Evolutionary conservation across 2,329 filamentous ascomycete species (phyloP).

Genomic region (Fusarium albosuccineum): DNA sequence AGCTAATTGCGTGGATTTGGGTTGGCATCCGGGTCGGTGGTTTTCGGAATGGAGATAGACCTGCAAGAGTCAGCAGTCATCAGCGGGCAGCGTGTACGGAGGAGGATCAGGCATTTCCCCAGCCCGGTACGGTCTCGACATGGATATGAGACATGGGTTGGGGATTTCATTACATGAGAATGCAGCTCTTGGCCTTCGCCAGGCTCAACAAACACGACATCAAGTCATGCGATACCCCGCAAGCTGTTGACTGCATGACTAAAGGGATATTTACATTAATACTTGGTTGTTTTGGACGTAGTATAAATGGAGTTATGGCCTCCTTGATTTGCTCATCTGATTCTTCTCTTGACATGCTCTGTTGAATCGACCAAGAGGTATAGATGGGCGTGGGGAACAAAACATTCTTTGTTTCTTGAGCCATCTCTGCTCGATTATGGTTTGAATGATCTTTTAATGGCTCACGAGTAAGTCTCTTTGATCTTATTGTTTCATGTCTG

Average conservation of each 20-base stretch:
- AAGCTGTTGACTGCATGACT: constrained; percentile 27
- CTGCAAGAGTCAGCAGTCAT: background rate
- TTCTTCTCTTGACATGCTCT: background rate
- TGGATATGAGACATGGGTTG: constrained; percentile 36
- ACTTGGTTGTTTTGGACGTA: constrained; percentile 13
- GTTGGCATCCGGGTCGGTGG: background rate
- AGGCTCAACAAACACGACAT: constrained; percentile 21
- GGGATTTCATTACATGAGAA: constrained; percentile 43
- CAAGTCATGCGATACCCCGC: constrained; percentile 44
- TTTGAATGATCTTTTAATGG: no score
- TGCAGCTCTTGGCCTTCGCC: constrained; percentile 42
- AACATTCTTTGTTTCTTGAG: no score
- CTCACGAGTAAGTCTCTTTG: constrained; percentile 25
- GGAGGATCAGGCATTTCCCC: constrained; percentile 26
- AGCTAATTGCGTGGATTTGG: background rate
- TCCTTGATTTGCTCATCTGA: background rate
- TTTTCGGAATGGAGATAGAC: constrained; percentile 8
- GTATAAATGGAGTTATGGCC: constrained; percentile 32
- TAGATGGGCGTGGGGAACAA: background rate
- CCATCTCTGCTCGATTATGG: no score
- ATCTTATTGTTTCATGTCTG: background rate
- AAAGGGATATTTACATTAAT: constrained; percentile 16
- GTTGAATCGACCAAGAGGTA: background rate
- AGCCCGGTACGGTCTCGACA: constrained; percentile 11
- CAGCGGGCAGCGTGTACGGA: background rate